These are phyloP conservation scores for Aspergillus chevalieri DNA, from an alignment of 2,329 filamentous ascomycete species.

Conservation along the genomic window DNA sequence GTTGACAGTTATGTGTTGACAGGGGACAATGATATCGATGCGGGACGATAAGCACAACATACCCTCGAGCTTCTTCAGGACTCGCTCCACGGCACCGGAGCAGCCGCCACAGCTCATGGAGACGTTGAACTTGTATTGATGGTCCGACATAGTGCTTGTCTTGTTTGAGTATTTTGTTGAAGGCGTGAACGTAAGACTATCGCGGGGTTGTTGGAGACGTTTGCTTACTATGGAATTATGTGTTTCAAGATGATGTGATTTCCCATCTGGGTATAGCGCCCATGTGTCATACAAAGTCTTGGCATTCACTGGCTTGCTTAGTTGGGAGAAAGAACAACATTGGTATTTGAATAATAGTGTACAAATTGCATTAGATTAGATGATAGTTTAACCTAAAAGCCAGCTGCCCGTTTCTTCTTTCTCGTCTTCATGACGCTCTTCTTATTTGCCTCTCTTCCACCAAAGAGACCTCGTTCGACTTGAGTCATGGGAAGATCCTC, in stretches of 20 bases:
- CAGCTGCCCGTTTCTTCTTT: conserved; percentile 37
- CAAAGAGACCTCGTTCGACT: conserved; percentile 33
- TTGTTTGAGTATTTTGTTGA: neutral
- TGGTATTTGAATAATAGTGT: too few relatives aligned
- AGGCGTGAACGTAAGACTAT: neutral
- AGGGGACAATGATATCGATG: neutral
- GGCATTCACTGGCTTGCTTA: too few relatives aligned
- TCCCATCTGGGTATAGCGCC: neutral
- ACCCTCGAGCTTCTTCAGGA: conserved; percentile 90
- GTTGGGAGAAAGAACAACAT: too few relatives aligned
- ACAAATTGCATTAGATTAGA: too few relatives aligned
- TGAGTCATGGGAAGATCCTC: conserved; percentile 37
- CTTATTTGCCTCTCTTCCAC: conserved; percentile 26
- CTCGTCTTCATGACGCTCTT: conserved; percentile 24
- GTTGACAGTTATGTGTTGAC: too few relatives aligned
- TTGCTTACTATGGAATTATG: neutral
- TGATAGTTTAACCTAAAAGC: conserved; percentile 25
- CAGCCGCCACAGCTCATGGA: conserved; percentile 93
- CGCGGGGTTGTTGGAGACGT: neutral
- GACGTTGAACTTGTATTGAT: conserved; percentile 94
- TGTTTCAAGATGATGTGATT: neutral
- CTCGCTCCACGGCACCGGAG: conserved; percentile 86
- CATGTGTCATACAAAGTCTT: too few relatives aligned
- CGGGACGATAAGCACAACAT: conserved; percentile 24
- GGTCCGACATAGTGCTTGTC: conserved; percentile 53